Base-by-base conservation (phyloP, 352 stramenopile genomes). In the Globisporangium camurandrum region DNA sequence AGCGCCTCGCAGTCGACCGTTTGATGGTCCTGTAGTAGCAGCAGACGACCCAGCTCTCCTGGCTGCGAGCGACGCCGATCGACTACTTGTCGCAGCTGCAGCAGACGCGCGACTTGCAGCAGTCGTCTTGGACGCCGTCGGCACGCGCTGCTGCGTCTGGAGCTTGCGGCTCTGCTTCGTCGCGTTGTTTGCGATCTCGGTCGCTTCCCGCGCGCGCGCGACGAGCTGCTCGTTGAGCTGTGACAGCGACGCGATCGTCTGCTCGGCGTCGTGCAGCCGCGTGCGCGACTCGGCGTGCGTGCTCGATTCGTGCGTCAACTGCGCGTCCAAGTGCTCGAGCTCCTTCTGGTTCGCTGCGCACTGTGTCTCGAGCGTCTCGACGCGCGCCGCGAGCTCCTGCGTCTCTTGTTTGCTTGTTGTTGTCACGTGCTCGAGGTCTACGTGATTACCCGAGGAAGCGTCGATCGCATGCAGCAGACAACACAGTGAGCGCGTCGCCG, bases 211-310 rank as follows among this genome's bases (percentile, higher is more conserved):
- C 0, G 87, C 62, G 36, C 84, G 82, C 3, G 55, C 53, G 2
- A 88, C 71, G 16, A 90, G 54, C 37, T 86, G 86, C 30, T 90
- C 75, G 31, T 90, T 86, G 17, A 86, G 53, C 44, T 88, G 74
- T 2, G 76, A 80, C 19, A 90, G 67, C 6, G 70, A 74, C 12
- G 64, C 66, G 27, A 86, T n/a, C n/a, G 73, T 86, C 75, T 87
- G 68, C 78, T 89, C 78, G 0, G 75, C 59, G n/a, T 85, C 67
- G 27, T 66, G 64, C 1, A 87, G 42, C 0, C 67, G 67, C 48
- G 73, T 66, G 43, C 62, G 70, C 1, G 64, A 70, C 44, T 82
- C 63, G 0, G 68, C 50, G 43, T 83, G 67, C 38, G 64, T 75
- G n/a, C 47, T 62, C 8, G 65, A 47, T 52, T 81, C 72, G 8